phyloP scores from a whole-genome alignment of 2,329 filamentous ascomycete species.

The Stachybotrys chartarum region DNA sequence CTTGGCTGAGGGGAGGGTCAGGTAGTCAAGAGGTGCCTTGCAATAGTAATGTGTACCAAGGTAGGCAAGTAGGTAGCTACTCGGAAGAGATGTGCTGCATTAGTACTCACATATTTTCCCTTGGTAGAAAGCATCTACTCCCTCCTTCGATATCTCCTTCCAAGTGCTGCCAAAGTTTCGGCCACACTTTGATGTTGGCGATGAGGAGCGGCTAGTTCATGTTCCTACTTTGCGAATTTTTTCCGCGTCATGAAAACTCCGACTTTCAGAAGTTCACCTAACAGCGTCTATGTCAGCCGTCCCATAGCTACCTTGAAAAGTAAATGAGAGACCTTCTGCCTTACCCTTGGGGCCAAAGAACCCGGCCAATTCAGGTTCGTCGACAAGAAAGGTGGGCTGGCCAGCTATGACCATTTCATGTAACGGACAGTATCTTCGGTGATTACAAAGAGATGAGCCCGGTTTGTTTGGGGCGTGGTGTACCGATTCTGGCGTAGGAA shows the following conservation, averaged over 20 bases:
- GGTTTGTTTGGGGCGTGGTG: too few relatives aligned
- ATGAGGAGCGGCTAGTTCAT: neutral
- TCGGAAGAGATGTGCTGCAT: neutral
- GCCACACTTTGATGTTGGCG: too few relatives aligned
- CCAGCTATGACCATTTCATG: constrained; percentile 45
- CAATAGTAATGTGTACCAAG: neutral
- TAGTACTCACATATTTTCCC: constrained; percentile 49
- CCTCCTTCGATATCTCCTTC: constrained; percentile 66
- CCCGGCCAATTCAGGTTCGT: constrained; percentile 72
- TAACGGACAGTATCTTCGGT: constrained; percentile 68
- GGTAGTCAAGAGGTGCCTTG: constrained; percentile 36
- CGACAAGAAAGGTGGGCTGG: constrained; percentile 55
- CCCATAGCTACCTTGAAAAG: neutral
- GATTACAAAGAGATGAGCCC: constrained; percentile 33
- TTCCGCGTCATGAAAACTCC: constrained; percentile 76
- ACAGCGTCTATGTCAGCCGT: constrained; percentile 1
- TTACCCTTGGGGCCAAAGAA: constrained; percentile 79
- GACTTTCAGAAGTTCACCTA: constrained; percentile 56
- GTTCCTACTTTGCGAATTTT: constrained; percentile 57
- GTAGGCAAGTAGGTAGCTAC: constrained; percentile 20
- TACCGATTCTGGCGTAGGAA: constrained; percentile 38
- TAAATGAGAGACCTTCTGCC: neutral
- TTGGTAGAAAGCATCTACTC: constrained; percentile 66
- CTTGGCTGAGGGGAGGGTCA: constrained; percentile 74
- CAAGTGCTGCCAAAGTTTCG: constrained; percentile 44